Evolutionary conservation across 768 basidiomycete species (phyloP).

Genomic region (Calocybe gangraenosa): DNA sequence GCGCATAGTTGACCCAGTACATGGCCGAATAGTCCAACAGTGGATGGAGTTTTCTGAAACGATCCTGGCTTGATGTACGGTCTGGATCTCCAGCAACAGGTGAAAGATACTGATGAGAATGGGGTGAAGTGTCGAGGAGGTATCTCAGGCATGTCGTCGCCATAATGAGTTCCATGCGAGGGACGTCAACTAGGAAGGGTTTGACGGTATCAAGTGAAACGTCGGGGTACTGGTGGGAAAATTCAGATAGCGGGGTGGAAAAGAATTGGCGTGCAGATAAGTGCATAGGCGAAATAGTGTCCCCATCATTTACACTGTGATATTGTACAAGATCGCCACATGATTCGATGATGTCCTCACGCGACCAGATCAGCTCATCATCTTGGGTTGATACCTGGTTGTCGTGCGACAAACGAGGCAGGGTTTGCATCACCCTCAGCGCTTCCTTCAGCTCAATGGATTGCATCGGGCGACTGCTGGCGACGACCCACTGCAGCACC

Average conservation of each 20-base stretch:
- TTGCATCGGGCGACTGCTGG: background rate
- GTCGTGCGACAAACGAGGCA: background rate
- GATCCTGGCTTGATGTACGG: background rate
- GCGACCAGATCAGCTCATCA: constrained; percentile 4
- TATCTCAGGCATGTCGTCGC: background rate
- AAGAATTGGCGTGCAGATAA: constrained; percentile 5
- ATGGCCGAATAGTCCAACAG: background rate
- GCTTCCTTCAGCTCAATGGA: background rate
- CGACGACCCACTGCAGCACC: background rate
- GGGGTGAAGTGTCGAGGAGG: background rate
- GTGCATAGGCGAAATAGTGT: constrained; percentile 2
- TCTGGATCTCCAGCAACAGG: too few species aligned
- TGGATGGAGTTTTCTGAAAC: background rate
- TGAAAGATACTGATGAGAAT: background rate
- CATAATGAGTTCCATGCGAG: background rate
- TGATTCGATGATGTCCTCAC: constrained; percentile 5
- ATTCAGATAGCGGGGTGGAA: background rate
- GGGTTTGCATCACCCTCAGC: background rate
- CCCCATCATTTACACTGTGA: background rate
- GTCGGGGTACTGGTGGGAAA: background rate
- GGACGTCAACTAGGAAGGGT: constrained; percentile 3
- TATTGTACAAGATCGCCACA: constrained; percentile 6
- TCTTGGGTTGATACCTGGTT: background rate
- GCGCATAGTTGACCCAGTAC: background rate
- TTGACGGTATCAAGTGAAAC: background rate